phyloP scores from a whole-genome alignment of 2,329 filamentous ascomycete genomes.

The Epichloe sylvatica region DNA sequence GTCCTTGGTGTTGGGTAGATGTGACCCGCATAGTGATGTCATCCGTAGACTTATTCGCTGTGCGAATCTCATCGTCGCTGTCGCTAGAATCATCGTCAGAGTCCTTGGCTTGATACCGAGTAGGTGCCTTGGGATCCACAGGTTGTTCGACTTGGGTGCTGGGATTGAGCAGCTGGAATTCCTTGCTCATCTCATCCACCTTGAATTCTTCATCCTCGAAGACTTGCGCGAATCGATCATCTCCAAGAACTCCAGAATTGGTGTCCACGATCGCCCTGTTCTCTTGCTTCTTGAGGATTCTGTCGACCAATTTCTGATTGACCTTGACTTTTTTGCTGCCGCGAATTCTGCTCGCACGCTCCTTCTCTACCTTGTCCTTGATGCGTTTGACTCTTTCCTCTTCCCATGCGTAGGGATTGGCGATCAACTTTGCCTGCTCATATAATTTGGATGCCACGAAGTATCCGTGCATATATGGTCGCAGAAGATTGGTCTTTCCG shows the following conservation, averaged over 20 bases:
- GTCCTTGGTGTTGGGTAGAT: conserved; percentile 48
- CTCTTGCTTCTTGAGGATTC: conserved; percentile 52
- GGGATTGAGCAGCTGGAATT: conserved; percentile 82
- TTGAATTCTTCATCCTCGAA: conserved; percentile 90
- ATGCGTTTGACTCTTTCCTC: conserved; percentile 83
- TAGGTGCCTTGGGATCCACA: conserved; percentile 20
- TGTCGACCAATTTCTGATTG: conserved; percentile 70
- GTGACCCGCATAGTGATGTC: conserved; percentile 52
- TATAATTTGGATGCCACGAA: conserved; percentile 93
- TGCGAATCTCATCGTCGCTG: conserved; percentile 19
- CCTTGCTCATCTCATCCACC: conserved; percentile 76
- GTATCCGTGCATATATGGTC: conserved; percentile 98
- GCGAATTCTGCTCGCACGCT: conserved; percentile 85
- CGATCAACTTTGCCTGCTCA: conserved; percentile 84
- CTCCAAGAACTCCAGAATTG: conserved; percentile 56
- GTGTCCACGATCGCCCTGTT: conserved; percentile 43
- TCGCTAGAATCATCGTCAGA: conserved; percentile 32
- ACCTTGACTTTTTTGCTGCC: conserved; percentile 97
- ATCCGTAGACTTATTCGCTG: conserved; percentile 17
- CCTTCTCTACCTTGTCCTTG: conserved; percentile 91
- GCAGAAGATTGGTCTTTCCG: conserved; percentile 74
- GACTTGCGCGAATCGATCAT: conserved; percentile 73
- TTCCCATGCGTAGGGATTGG: conserved; percentile 87
- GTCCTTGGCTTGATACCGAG: conserved; percentile 25
- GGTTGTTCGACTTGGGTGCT: conserved; percentile 47